phyloP scores from a whole-genome alignment of 1,139 yeast genomes.

The Candida mesenterica region DNA sequence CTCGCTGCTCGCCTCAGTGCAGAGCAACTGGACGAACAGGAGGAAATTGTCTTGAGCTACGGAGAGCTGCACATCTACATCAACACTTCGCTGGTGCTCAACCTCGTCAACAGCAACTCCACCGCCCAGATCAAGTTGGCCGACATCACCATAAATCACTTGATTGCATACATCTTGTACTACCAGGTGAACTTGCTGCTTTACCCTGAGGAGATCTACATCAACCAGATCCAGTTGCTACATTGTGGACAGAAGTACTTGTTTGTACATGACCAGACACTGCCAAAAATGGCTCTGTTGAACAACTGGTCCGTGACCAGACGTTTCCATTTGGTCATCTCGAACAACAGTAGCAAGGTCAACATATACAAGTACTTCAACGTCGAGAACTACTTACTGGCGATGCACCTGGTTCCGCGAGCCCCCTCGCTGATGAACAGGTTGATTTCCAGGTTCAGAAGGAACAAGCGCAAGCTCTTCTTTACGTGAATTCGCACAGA shows the following conservation, averaged over 20 bases:
- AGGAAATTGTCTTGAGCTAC: conserved; percentile 13
- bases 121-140: conserved; percentile 6
- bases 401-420: not conserved
- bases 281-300: conserved; percentile 6
- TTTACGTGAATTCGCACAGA: too few relatives aligned
- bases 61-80: conserved; percentile 12
- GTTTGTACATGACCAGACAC: conserved; percentile 9
- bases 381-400: conserved; percentile 13
- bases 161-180: conserved; percentile 16
- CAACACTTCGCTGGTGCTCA: conserved; percentile 14
- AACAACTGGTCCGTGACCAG: conserved; percentile 8
- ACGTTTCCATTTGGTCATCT: conserved; percentile 12
- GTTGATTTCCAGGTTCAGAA: not conserved
- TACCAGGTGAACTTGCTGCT: conserved; percentile 11
- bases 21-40: conserved; percentile 3
- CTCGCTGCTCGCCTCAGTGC: conserved; percentile 10
- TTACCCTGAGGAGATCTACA: conserved; percentile 7
- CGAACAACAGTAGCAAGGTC: conserved; percentile 2
- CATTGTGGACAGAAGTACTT: conserved; percentile 14
- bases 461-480: not conserved
- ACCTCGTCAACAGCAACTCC: conserved; percentile 14
- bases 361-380: conserved; percentile 16
- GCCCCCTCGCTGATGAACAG: conserved; percentile 4
- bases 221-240: conserved; percentile 15
- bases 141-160: conserved; percentile 15